Evolutionary conservation across 805 yeast species (phyloP), one percentile per base, ranked within the genome.

Genomic region (Saccharomycopsis schoenii): DNA sequence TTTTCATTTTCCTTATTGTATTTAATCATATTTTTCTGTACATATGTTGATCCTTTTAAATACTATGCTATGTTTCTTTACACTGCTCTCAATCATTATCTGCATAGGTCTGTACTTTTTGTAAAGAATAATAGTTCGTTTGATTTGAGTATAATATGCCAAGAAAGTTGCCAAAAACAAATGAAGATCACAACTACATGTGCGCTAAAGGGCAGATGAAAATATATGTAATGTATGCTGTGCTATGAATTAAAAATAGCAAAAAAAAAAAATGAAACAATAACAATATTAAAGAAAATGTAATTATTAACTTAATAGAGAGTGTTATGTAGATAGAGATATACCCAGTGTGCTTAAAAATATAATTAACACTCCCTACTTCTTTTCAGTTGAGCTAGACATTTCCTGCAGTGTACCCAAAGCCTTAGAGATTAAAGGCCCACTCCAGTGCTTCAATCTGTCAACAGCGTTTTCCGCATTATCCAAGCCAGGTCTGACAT

Each of bases 401-500:
- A 15, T 2, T 24, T 47, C 52, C 1, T 19, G 29, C 25, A 15
- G 34, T 19, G 52, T 10, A 4, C 58, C 58, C 17, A 56, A 56
- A 5, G 58, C 58, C 12, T 56, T 56, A 25, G 15, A 41, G 10
- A 56, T 15, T 17, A 56, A 21, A 1, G 91, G 90, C 58, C 78
- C 76, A 57, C 84, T 74, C 86, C 92, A 89, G 67, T 80, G 85
- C 24, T 72, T 72, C 58, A 87, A 74, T 64, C 98, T 79, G 70
- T 91, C 98, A 59, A 71, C 68, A 2, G 85, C 89, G 66, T 79
- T 85, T 0, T 75, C 73, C 0, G 83, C 67, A 62, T 78, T 78
- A 72, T 94, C 99, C 64, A 91, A 75, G 0, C 97, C 99, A 0
- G 99, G 99, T 67, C 99, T 83, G 17, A 96, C 97, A 73, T 94